phyloP scores from a whole-genome alignment of 495 filamentous ascomycete genomes.

The Talaromyces ruber region DNA sequence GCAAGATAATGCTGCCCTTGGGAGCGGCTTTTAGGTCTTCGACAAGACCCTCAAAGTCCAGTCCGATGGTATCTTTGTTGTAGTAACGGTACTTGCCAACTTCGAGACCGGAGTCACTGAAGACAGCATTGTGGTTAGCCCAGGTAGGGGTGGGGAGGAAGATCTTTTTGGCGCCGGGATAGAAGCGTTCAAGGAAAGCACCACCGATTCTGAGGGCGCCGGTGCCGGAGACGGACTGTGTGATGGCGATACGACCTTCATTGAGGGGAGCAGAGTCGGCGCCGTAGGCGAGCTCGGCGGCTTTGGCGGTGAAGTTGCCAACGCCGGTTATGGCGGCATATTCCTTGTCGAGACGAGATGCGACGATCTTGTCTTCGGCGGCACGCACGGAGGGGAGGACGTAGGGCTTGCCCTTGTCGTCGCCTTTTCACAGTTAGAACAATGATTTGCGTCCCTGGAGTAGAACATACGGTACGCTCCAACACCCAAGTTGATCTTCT shows the following conservation, averaged over 20 bases:
- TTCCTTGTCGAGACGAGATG: slow-evolving; percentile 80
- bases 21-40: slow-evolving; percentile 86
- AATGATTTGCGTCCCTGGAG: neutral
- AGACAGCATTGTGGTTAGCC: slow-evolving; percentile 97
- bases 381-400: slow-evolving; percentile 87
- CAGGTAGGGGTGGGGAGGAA: slow-evolving; percentile 94
- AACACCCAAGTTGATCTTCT: slow-evolving; percentile 96
- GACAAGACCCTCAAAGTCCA: slow-evolving; percentile 93
- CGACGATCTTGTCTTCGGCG: slow-evolving; percentile 81
- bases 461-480: slow-evolving; percentile 40
- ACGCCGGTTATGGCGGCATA: slow-evolving; percentile 97
- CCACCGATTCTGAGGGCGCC: slow-evolving; percentile 91
- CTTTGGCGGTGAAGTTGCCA: slow-evolving; percentile 85
- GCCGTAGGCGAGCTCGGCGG: slow-evolving; percentile 85
- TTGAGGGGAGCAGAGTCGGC: slow-evolving; percentile 64
- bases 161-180: slow-evolving; percentile 82
- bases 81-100: slow-evolving; percentile 97
- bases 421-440: slow-evolving; percentile 38
- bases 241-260: slow-evolving; percentile 77
- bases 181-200: slow-evolving; percentile 86
- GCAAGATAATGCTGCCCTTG: slow-evolving; percentile 76
- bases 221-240: slow-evolving; percentile 96
- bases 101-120: slow-evolving; percentile 84
- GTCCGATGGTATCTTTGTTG: slow-evolving; percentile 95
- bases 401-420: slow-evolving; percentile 94